phyloP scores from a whole-genome alignment of 2,329 filamentous ascomycete species.

The Claviceps cyperi region DNA sequence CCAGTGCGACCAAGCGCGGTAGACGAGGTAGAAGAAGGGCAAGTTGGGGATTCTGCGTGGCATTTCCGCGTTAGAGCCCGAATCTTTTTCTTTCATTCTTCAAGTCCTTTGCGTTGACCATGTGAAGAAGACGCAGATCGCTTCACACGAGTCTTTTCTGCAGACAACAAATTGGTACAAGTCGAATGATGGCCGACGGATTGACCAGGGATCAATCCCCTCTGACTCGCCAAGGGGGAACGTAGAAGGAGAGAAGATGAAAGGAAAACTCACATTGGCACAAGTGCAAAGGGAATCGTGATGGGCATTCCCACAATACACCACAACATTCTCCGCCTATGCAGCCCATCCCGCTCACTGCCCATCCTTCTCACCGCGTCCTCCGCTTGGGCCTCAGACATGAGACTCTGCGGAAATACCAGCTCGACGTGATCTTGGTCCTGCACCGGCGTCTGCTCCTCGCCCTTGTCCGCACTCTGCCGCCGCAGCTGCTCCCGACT shows the following conservation, averaged over 20 bases:
- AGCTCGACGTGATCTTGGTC: conserved; percentile 55
- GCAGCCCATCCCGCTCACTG: conserved; percentile 65
- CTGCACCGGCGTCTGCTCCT: background rate
- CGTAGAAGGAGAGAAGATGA: background rate
- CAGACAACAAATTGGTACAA: too few relatives aligned
- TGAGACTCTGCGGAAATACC: conserved; percentile 57
- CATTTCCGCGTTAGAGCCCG: background rate
- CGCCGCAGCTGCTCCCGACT: conserved; percentile 39
- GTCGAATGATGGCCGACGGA: too few relatives aligned
- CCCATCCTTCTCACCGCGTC: conserved; percentile 56
- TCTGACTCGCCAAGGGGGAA: too few relatives aligned
- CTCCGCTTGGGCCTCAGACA: conserved; percentile 49
- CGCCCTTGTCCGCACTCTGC: background rate
- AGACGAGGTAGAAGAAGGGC: conserved; percentile 91
- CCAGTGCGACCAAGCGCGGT: conserved; percentile 86
- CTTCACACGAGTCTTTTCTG: too few relatives aligned
- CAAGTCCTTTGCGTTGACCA: too few relatives aligned
- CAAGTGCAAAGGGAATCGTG: conserved; percentile 63
- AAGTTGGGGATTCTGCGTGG: conserved; percentile 65
- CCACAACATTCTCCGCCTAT: conserved; percentile 64
- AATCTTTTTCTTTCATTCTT: background rate
- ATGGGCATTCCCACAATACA: conserved; percentile 74
- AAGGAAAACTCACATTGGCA: conserved; percentile 58
- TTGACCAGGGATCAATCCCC: too few relatives aligned
- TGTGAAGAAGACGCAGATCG: background rate